A percentile compares a stretch with the other conserved stretches of the same genome.
Evolutionary conservation across 2,329 filamentous ascomycete species (phyloP).

Genomic region (Diaporthe amygdali): DNA sequence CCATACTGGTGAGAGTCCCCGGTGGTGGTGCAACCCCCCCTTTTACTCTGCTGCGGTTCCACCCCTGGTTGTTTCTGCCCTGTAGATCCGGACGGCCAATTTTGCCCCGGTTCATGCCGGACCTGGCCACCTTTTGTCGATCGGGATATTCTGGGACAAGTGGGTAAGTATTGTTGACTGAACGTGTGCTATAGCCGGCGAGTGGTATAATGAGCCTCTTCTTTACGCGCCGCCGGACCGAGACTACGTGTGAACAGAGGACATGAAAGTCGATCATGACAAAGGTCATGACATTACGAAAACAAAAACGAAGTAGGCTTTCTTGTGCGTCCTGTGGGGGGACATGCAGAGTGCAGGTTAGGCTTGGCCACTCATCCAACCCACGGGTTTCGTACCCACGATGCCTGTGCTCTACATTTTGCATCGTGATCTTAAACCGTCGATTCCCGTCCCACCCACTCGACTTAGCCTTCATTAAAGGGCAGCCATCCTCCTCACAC

Average conservation of each 20-base stretch:
- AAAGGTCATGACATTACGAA: background rate
- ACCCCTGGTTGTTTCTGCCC: slow-evolving; percentile 8
- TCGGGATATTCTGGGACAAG: background rate
- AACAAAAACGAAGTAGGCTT: background rate
- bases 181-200: background rate
- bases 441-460: slow-evolving; percentile 17
- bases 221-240: background rate
- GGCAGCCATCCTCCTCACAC: background rate
- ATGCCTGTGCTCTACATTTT: background rate
- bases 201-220: background rate
- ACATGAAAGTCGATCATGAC: background rate
- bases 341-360: background rate
- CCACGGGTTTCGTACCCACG: background rate
- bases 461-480: slow-evolving; percentile 1
- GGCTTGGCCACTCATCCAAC: background rate
- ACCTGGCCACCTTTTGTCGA: background rate
- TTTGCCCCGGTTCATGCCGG: slow-evolving; percentile 2
- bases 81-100: slow-evolving; percentile 16
- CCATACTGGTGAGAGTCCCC: background rate
- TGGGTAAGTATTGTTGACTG: background rate
- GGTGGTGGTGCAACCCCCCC: slow-evolving; percentile 8
- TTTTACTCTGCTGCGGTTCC: background rate
- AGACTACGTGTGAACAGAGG: background rate
- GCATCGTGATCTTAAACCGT: slow-evolving; percentile 4
- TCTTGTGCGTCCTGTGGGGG: background rate